phyloP scores from a whole-genome alignment of 2,329 filamentous ascomycete species.

The Domatiomyces globalis region DNA sequence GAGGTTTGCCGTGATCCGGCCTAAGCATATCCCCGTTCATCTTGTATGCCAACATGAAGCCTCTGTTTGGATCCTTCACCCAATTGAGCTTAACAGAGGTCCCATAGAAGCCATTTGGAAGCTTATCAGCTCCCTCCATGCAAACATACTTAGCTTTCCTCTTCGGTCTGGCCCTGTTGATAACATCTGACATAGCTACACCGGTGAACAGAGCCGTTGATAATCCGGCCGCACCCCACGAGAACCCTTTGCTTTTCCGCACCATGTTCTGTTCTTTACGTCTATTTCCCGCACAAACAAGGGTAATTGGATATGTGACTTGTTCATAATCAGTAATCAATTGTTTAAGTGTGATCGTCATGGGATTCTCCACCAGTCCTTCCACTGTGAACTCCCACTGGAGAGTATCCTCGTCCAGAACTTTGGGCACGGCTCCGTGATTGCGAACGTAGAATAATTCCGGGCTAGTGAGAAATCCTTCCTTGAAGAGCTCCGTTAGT shows the following conservation, averaged over 20 bases:
- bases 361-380: slow-evolving; percentile 67
- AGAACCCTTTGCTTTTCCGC: slow-evolving; percentile 83
- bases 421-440: slow-evolving; percentile 67
- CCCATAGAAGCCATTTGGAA: slow-evolving; percentile 80
- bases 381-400: slow-evolving; percentile 75
- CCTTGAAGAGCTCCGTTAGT: slow-evolving; percentile 59
- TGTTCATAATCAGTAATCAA: slow-evolving; percentile 64
- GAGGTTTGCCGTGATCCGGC: slow-evolving; percentile 74
- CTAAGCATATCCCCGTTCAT: slow-evolving; percentile 77
- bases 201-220: slow-evolving; percentile 84
- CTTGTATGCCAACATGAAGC: slow-evolving; percentile 73
- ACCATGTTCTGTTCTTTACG: slow-evolving; percentile 88
- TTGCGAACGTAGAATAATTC: slow-evolving; percentile 88
- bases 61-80: slow-evolving; percentile 68
- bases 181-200: slow-evolving; percentile 56
- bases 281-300: slow-evolving; percentile 84
- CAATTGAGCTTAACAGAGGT: slow-evolving; percentile 80
- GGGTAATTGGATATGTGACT: slow-evolving; percentile 70
- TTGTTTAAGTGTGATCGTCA: slow-evolving; percentile 57
- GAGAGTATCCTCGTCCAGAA: slow-evolving; percentile 55
- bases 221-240: slow-evolving; percentile 77
- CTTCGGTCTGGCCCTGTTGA: slow-evolving; percentile 52
- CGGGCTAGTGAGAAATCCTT: slow-evolving; percentile 69
- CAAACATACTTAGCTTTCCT: slow-evolving; percentile 67
- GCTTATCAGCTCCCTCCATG: slow-evolving; percentile 78